Evolutionary conservation across 306 rosid species (phyloP).

Genomic region (Lotus japonicus): DNA sequence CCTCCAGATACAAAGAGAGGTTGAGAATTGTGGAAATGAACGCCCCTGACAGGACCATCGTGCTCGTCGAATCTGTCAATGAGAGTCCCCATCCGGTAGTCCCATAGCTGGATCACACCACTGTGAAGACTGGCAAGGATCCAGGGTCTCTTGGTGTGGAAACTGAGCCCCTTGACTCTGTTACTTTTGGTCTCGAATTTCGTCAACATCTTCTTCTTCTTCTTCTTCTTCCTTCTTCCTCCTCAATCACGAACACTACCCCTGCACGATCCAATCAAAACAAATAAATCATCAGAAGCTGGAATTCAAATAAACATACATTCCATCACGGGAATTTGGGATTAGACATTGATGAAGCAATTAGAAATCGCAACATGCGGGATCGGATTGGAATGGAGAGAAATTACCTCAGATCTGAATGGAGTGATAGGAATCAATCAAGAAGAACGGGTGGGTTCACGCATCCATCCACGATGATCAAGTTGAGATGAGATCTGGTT

Average conservation of each 20-base stretch:
- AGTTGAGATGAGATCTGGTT: conserved; percentile 37
- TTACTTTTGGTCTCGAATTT: conserved; percentile 98
- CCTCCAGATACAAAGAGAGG: conserved; percentile 98
- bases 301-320: too few species aligned
- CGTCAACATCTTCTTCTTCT: conserved; percentile 70
- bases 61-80: conserved; percentile 94
- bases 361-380: neutral
- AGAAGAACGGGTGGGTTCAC: neutral
- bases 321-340: neutral
- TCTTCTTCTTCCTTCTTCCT: neutral
- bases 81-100: conserved; percentile 93
- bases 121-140: conserved; percentile 98
- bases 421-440: conserved; percentile 6
- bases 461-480: too few species aligned
- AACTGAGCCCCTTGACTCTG: conserved; percentile 96
- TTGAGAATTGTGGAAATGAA: conserved; percentile 94
- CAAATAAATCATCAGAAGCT: conserved; percentile 14
- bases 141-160: conserved; percentile 95
- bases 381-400: neutral
- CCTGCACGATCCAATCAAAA: conserved; percentile 31
- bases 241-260: conserved; percentile 15
- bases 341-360: neutral
- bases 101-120: conserved; percentile 99
- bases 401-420: conserved; percentile 37
- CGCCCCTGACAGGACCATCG: conserved; percentile 98